Evolutionary conservation across 352 stramenopile genomes (phyloP).

Genomic region (Aphanomyces stellatus): DNA sequence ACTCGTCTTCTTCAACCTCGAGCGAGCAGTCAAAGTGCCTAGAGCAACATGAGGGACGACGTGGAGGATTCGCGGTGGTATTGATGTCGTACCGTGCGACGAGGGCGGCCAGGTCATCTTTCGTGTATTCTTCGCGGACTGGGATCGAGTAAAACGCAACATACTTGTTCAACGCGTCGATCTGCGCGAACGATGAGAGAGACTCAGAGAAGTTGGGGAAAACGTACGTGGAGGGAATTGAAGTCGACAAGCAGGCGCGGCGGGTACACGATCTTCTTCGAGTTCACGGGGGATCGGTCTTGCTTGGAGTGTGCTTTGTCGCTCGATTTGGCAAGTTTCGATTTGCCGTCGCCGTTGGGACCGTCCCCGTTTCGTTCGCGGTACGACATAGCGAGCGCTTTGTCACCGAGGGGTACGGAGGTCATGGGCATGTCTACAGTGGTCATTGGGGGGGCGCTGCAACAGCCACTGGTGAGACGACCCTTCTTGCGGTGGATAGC

Average conservation of each 20-base stretch:
- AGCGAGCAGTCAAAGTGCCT: conserved; percentile 66
- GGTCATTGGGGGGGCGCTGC: neutral
- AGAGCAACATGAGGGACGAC: neutral
- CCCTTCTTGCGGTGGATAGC: no score
- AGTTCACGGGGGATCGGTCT: neutral
- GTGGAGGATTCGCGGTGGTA: no score
- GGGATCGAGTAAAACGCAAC: conserved; percentile 72
- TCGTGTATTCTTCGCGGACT: conserved; percentile 43
- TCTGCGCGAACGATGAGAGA: conserved; percentile 25
- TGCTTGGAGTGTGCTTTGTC: neutral
- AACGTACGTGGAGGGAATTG: conserved; percentile 57
- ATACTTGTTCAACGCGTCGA: conserved; percentile 67
- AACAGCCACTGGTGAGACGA: neutral
- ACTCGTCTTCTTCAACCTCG: conserved; percentile 80
- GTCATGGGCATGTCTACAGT: conserved; percentile 15
- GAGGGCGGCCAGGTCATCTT: conserved; percentile 65
- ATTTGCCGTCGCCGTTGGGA: neutral
- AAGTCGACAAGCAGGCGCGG: conserved; percentile 81
- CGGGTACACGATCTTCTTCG: conserved; percentile 35
- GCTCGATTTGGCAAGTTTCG: conserved; percentile 1
- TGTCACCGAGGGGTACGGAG: neutral
- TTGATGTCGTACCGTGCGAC: conserved; percentile 45
- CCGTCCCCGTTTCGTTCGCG: neutral
- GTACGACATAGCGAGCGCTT: neutral
- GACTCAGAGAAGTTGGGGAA: neutral